Conservation (phyloP, 345 rosid species). For the Acer negundo region DNA sequence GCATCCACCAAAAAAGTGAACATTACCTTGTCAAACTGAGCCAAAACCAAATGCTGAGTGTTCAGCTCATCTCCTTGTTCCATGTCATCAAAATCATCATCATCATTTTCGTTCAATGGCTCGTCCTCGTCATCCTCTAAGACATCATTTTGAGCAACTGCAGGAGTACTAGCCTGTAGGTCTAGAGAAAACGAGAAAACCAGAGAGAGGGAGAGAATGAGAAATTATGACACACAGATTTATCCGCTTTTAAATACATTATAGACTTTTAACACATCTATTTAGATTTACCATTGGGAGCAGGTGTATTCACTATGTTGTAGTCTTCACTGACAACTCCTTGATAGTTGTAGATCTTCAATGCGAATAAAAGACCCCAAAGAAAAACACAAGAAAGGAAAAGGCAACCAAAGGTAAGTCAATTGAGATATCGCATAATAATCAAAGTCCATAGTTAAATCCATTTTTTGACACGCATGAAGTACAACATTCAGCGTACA, state of each 20-base stretch:
- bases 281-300: constrained; percentile 62
- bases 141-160: constrained; percentile 49
- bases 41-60: constrained; percentile 93
- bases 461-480: not conserved
- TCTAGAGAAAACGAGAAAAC: constrained; percentile 42
- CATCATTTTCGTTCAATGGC: constrained; percentile 91
- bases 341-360: constrained; percentile 93
- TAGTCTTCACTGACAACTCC: constrained; percentile 84
- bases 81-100: constrained; percentile 87
- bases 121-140: constrained; percentile 83
- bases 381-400: constrained; percentile 15
- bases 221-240: not conserved
- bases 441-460: not conserved
- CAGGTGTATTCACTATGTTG: constrained; percentile 88
- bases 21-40: constrained; percentile 94
- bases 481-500: not conserved
- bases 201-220: not conserved
- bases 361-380: not conserved
- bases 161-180: constrained; percentile 79
- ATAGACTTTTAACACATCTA: not conserved
- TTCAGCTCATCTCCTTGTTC: constrained; percentile 90
- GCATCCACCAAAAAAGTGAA: not conserved
- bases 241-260: not conserved
- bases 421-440: constrained; percentile 16
- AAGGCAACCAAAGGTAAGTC: constrained; percentile 18